These are phyloP conservation scores for Allium fistulosum DNA, from an alignment of 106 monocot genomes.

Conservation along the genomic window DNA sequence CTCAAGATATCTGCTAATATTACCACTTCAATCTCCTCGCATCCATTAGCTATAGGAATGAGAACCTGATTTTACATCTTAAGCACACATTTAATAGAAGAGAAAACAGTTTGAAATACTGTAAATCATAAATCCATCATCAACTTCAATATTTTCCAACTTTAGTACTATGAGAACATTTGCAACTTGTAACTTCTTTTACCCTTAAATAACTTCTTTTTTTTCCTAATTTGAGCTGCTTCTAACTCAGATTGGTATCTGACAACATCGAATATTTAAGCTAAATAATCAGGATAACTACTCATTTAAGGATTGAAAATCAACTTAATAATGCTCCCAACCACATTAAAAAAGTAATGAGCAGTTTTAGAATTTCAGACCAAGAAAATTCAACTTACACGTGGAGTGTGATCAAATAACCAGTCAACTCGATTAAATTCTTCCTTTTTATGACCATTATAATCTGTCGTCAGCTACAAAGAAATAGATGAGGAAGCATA, in stretches of 20 bases:
- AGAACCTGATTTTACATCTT: slow-evolving; percentile 45
- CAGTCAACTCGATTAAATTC: slow-evolving; percentile 67
- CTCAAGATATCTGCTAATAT: slow-evolving; percentile 72
- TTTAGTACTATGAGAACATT: too few relatives aligned
- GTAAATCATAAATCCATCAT: too few relatives aligned
- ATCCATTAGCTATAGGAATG: slow-evolving; percentile 88
- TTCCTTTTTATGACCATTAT: slow-evolving; percentile 31
- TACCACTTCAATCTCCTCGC: slow-evolving; percentile 84
- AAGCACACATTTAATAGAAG: not conserved
- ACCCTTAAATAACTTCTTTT: too few relatives aligned
- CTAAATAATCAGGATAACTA: too few relatives aligned
- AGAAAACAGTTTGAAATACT: not conserved
- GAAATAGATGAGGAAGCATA: not conserved
- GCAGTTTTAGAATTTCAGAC: not conserved
- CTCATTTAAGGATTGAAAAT: not conserved
- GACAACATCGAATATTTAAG: too few relatives aligned
- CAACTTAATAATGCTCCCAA: not conserved
- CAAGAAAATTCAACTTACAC: slow-evolving; percentile 27
- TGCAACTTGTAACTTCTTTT: too few relatives aligned
- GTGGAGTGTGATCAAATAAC: slow-evolving; percentile 60
- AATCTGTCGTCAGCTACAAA: slow-evolving; percentile 33
- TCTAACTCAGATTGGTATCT: too few relatives aligned
- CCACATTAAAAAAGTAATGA: not conserved
- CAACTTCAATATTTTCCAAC: too few relatives aligned
- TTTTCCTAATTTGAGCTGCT: too few relatives aligned